Evolutionary conservation across 140 eudicot species (phyloP), one percentile per base, ranked within the genome.

Genomic region (Oenanthe javanica): DNA sequence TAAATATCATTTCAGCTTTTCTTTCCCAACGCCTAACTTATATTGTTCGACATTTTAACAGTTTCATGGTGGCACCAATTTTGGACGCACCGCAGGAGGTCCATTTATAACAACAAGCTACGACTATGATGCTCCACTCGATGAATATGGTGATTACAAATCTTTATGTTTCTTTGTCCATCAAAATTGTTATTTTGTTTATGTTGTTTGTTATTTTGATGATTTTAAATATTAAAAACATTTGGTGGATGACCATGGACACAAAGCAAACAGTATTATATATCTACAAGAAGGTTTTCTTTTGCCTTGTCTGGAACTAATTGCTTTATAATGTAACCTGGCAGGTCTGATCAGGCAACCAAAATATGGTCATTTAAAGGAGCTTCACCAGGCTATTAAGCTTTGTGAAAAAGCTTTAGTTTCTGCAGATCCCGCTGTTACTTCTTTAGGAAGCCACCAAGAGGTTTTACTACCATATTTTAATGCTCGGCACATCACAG

Each of bases 11-110:
- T 78, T 40, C 16, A 57, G 47, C 21, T 13, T 38, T 67, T n/a
- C 59, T 63, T 63, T 14, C 51, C 18, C 40, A 48, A 42, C 5
- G 40, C 59, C 75, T 79, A 66, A 79, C 31, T 64, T 64, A 21
- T n/a, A 23, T 67, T 42, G 36, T 79, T 46, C 23, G 0, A 50
- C 42, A 66, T 43, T 15, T 79, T 19, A 82, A 84, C 84, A 95
- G 99, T 95, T 88, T 75, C 97, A 92, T 79, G 99, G 99, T 61
- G 99, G 99, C 72, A 95, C 97, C n/a, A 95, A 95, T 78, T 95
- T 95, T 81, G 99, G 97, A 16, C 93, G 97, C 5, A 72, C 97
- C 23, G 89, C 97, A 50, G 97, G 99, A 76, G 99, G 99, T 52
- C 97, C 97, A 43, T 95, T 95, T 82, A 85, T 95, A 81, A 89